Percentiles rank a stretch among this genome's conserved stretches.
phyloP scores from a whole-genome alignment of 2,329 filamentous ascomycete species.

The Verticillium dahliae region DNA sequence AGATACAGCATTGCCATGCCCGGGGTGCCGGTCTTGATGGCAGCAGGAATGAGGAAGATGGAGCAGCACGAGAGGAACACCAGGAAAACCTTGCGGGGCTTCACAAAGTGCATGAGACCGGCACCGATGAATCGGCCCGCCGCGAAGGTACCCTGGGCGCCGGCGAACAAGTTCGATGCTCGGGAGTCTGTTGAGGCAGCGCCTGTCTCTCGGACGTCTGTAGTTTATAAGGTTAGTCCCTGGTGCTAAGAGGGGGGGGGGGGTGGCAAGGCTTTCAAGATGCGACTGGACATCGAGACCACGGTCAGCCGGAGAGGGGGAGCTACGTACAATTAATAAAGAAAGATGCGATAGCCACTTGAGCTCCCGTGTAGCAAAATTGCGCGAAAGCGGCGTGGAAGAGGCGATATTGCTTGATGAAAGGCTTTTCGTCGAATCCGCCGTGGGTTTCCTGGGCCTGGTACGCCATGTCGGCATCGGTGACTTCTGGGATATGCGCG shows the following conservation, averaged over 20 bases:
- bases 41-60: slow-evolving; percentile 50
- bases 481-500: slow-evolving; percentile 64
- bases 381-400: slow-evolving; percentile 72
- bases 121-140: slow-evolving; percentile 65
- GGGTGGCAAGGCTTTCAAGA: no score
- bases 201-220: slow-evolving; percentile 51
- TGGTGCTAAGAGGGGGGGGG: no score
- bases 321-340: slow-evolving; percentile 56
- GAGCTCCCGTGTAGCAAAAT: slow-evolving; percentile 71
- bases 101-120: slow-evolving; percentile 54
- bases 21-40: slow-evolving; percentile 36
- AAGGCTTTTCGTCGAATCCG: slow-evolving; percentile 51
- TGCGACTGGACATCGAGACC: no score
- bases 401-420: slow-evolving; percentile 64
- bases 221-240: no score
- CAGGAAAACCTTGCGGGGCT: slow-evolving; percentile 62
- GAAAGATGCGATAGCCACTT: slow-evolving; percentile 57
- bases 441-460: slow-evolving; percentile 50
- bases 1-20: slow-evolving; percentile 59
- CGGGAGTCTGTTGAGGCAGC: slow-evolving; percentile 39
- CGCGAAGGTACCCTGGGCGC: slow-evolving; percentile 67
- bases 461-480: slow-evolving; percentile 59
- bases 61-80: slow-evolving; percentile 58
- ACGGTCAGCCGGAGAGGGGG: no score
- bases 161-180: slow-evolving; percentile 64